A percentile compares a stretch with the other conserved stretches of the same genome.
These are phyloP conservation scores for Termitomyces sp. DNA, from an alignment of 768 basidiomycete species.

Conservation along the genomic window DNA sequence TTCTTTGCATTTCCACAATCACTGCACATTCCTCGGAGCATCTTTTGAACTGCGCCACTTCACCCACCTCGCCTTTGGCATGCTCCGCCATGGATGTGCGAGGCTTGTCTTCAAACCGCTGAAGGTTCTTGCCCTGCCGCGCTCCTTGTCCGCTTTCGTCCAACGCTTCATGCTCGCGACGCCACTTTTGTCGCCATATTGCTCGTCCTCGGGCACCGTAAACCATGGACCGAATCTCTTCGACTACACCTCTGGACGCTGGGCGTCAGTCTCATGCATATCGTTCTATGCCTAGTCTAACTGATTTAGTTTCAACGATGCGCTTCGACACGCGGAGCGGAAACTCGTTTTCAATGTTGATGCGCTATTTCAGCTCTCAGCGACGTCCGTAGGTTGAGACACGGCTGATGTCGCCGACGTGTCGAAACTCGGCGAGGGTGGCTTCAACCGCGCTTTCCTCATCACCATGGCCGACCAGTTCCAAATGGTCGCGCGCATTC, in stretches of 20 bases:
- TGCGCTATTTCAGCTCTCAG: neutral
- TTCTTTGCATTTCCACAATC: neutral
- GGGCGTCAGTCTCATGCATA: neutral
- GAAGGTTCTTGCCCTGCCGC: too few relatives aligned
- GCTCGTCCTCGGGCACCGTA: too few relatives aligned
- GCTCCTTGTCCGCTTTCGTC: too few relatives aligned
- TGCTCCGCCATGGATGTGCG: too few relatives aligned
- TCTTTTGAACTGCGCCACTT: too few relatives aligned
- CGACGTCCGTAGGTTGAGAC: neutral
- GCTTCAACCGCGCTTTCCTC: constrained; percentile 17
- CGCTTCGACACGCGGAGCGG: neutral
- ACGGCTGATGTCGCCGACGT: neutral
- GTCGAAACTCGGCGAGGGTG: neutral
- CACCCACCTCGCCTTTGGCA: too few relatives aligned
- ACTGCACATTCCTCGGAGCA: neutral
- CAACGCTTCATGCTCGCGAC: too few relatives aligned
- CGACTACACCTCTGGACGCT: neutral
- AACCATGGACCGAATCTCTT: neutral
- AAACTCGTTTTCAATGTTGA: neutral
- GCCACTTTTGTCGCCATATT: too few relatives aligned
- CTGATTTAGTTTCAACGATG: neutral
- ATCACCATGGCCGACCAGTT: neutral
- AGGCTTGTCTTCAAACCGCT: too few relatives aligned
- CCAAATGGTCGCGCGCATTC: constrained; percentile 32
- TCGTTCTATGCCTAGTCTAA: neutral